Evolutionary conservation across 1,284 basidiomycete species (phyloP), one percentile per base, ranked within the genome.

Genomic region (Athelia sp.): DNA sequence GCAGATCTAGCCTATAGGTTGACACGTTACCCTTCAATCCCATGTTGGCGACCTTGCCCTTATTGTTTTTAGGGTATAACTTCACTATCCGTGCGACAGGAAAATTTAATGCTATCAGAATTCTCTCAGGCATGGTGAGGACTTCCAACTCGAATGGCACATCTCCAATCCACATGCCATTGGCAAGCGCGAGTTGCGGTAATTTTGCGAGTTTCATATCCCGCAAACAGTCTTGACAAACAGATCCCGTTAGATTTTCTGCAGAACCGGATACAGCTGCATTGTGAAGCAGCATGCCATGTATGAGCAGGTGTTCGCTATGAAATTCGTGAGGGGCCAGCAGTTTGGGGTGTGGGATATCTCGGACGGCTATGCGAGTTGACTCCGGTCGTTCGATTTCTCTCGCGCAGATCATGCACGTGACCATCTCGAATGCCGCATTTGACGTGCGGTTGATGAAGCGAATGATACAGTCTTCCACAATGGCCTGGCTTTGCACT

Each of bases 81-180:
- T 72, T 50, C 63, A 55, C n/a, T n/a, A 71, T 56, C 42, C 55
- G 69, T 4, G 61, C 64, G 0, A 49, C 47, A 4, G 68, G 62
- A 49, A 56, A 64, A 36, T 62, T 58, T 23, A 50, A 53, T 15
- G 59, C 55, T 32, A 70, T 54, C 0, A 70, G 52, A 1, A 68
- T 40, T 26, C 55, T 55, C 45, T 67, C 63, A 1, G 62, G 51
- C 8, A 69, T 32, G 0, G 62, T 63, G 2, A 70, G 52, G 1
- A 43, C 42, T 9, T 50, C 3, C 0, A 70, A 52, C 18, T 57
- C 53, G 4, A 29, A 19, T 1, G 66, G 68, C 15, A 67, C 48
- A 6, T 54, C 48, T 0, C 69, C 68, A 34, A 70, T 61, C 66
- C 68, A 71, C 51, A 70, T 53, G 11, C 56, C 47, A 48, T 71